These are phyloP conservation scores for Hortaea sp. DNA, from an alignment of 2,329 filamentous ascomycete species.

Conservation along the genomic window DNA sequence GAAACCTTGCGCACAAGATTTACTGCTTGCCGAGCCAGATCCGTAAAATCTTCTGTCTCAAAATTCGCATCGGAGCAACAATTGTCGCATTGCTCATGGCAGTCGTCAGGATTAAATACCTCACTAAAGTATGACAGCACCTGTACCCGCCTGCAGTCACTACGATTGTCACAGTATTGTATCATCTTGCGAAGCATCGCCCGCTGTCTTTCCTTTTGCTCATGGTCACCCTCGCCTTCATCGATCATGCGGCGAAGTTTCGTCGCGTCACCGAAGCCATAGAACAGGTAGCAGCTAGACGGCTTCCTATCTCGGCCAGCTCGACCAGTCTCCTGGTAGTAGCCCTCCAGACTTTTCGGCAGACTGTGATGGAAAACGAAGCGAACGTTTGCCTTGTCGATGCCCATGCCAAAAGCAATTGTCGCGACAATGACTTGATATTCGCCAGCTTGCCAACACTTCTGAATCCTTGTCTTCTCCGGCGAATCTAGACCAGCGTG, in stretches of 20 bases:
- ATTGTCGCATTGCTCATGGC: slow-evolving; percentile 74
- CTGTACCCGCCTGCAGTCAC: slow-evolving; percentile 77
- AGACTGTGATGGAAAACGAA: slow-evolving; percentile 92
- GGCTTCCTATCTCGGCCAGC: slow-evolving; percentile 82
- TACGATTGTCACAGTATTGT: slow-evolving; percentile 80
- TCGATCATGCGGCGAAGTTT: slow-evolving; percentile 72
- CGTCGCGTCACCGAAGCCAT: slow-evolving; percentile 66
- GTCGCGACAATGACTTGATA: slow-evolving; percentile 92
- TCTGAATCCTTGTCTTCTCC: slow-evolving; percentile 63
- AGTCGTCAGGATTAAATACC: slow-evolving; percentile 61
- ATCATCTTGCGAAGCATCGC: slow-evolving; percentile 79
- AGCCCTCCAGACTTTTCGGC: slow-evolving; percentile 92
- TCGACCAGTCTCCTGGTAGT: slow-evolving; percentile 95
- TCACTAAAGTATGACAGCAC: slow-evolving; percentile 94
- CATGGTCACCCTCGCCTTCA: slow-evolving; percentile 61
- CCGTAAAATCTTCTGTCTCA: slow-evolving; percentile 65
- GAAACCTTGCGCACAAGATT: slow-evolving; percentile 50
- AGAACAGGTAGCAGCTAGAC: slow-evolving; percentile 86
- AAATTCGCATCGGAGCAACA: slow-evolving; percentile 65
- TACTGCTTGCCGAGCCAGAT: slow-evolving; percentile 62
- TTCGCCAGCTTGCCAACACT: slow-evolving; percentile 68
- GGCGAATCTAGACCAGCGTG: slow-evolving; percentile 66
- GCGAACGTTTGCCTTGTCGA: slow-evolving; percentile 92
- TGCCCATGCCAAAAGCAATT: slow-evolving; percentile 99
- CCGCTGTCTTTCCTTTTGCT: slow-evolving; percentile 75